Evolutionary conservation across 495 filamentous ascomycete genomes (phyloP).

Genomic region (Saxophila tyrrhenica): DNA sequence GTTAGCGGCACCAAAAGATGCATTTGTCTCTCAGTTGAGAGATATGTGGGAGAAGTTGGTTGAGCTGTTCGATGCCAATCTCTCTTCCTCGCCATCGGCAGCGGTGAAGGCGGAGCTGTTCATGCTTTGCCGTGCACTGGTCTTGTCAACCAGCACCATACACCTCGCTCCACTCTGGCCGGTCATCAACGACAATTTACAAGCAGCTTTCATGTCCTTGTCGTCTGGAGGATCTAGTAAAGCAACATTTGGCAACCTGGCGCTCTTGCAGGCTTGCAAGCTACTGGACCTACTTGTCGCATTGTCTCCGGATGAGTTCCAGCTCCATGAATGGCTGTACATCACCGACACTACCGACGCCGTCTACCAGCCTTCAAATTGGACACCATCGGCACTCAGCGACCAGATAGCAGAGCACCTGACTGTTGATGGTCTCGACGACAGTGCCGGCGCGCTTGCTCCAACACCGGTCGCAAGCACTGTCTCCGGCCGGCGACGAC

Average conservation of each 20-base stretch:
- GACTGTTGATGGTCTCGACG: conserved; percentile 35
- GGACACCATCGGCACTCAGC: conserved; percentile 63
- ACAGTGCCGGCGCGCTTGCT: background rate
- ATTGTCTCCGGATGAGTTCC: conserved; percentile 88
- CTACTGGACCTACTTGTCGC: conserved; percentile 75
- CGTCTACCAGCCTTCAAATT: conserved; percentile 68
- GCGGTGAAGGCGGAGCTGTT: conserved; percentile 79
- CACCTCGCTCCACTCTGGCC: conserved; percentile 84
- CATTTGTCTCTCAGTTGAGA: conserved; percentile 64
- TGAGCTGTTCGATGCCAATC: conserved; percentile 76
- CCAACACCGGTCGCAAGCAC: background rate
- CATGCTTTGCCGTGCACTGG: conserved; percentile 72
- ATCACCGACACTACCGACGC: conserved; percentile 95
- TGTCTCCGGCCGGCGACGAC: background rate
- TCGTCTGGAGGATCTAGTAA: conserved; percentile 41
- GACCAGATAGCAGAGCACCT: conserved; percentile 79
- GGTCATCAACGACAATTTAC: conserved; percentile 73
- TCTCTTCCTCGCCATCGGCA: conserved; percentile 82
- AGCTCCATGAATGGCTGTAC: conserved; percentile 91
- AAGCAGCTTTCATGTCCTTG: conserved; percentile 67
- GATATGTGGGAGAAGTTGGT: conserved; percentile 70
- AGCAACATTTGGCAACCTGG: conserved; percentile 62
- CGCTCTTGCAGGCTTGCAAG: conserved; percentile 80
- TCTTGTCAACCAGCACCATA: conserved; percentile 61
- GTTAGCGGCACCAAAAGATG: conserved; percentile 60